Evolutionary conservation across 2,329 filamentous ascomycete species (phyloP), one percentile per base, ranked within the genome.

Genomic region (Colletotrichum sp.): DNA sequence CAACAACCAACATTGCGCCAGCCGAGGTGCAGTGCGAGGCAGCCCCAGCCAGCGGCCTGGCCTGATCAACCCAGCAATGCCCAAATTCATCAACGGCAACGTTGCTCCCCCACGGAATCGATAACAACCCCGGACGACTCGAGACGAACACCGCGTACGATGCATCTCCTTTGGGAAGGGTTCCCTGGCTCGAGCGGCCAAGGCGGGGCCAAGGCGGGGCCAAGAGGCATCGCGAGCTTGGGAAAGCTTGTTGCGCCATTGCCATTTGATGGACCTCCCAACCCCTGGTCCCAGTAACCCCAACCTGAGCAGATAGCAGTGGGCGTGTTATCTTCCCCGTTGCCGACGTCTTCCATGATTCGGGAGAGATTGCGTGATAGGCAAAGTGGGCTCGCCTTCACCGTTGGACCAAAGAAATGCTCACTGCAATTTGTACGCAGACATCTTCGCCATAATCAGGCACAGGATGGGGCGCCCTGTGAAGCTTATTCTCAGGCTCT

Each of bases 191-290:
- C 30, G 43, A 48, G 38, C 8, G 55, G 61, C 64, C 70, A 73
- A 68, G 73, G 73, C 70, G 64, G 73, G 73, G 32, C 64, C 64
- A 73, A 75, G 64, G 28, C 68, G 68, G 68, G 68, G 16, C 68
- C 68, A 64, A 71, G 68, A 65, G 10, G 43, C 26, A 75, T 75
- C 70, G 73, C 73, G 64, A 75, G 58, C 73, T 75, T 60, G 28
- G 16, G 64, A 62, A 75, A 75, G 73, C 73, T 75, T 75, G 64
- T 75, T 75, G 73, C 73, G 70, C 52, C 43, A 75, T 69, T 55
- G 38, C 30, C 36, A 66, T 72, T 61, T 61, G 55, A 61, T 21
- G 18, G 67, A 36, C 24, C 56, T 52, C 24, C 12, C 58, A 28
- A 9, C 26, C 26, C 64, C 66, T 18, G 34, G 32, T 61, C 55